Base-by-base conservation (phyloP, 2,329 filamentous ascomycete genomes). In the Colletotrichum sp. region DNA sequence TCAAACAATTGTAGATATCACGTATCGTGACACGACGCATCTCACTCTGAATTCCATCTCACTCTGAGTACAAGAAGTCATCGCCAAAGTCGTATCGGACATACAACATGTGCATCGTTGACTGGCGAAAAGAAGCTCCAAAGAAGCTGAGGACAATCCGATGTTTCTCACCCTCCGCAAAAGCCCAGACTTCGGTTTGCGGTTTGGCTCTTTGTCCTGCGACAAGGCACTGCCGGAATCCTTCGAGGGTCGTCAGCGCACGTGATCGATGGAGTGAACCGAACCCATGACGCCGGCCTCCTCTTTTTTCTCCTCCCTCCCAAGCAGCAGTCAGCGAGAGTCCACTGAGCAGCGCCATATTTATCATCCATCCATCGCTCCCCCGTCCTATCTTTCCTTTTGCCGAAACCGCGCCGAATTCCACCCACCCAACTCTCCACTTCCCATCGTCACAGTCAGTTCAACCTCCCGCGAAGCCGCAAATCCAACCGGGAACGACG, bases 391-490 rank as follows among this genome's bases (percentile, higher is more conserved):
- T 52, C 44, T 52, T 52, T 52, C 44, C 44, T 30, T 62, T 72
- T 74, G 74, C 74, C 74, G 74, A 76, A 74, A 74, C 70, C 74
- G 74, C 74, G 18, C 74, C 74, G 74, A 74, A 16, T 65, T 60
- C 69, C 63, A 64, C 62, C 60, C n/a, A 32, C 32, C 60, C 16
- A 34, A 26, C 62, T 63, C 64, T 60, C 71, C 65, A 72, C 73
- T 44, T 65, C 9, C 59, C 64, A 52, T 65, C 73, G 69, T 69
- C 73, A 52, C 44, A 52, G 62, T 69, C 70, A 69, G 57, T 55
- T 65, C 59, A 63, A 52, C 44, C 44, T 52, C 44, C 44, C 18
- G 71, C 71, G 26, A 32, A 64, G 39, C 30, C 30, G 10, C 57
- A 57, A 60, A 63, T 24, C 34, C n/a, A 59, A 12, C 63, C 44